phyloP scores from a whole-genome alignment of 352 stramenopile genomes.

The Globisporangium paddicum region DNA sequence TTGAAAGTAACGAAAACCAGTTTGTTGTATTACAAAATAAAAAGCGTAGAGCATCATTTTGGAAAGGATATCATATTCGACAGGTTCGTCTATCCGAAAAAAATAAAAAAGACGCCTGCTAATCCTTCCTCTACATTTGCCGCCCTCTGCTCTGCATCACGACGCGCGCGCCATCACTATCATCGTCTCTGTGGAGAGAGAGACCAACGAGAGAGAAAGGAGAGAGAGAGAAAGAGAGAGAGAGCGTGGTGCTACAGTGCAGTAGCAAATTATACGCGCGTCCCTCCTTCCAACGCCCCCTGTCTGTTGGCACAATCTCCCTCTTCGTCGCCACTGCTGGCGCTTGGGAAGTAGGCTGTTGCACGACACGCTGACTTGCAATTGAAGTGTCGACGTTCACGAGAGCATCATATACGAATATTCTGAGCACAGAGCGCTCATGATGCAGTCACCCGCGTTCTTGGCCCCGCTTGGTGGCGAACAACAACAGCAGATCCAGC shows the following conservation, averaged over 20 bases:
- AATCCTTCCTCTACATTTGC: neutral
- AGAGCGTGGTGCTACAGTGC: too few species aligned
- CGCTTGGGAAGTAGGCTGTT: too few species aligned
- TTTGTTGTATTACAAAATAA: too few species aligned
- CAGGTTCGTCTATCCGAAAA: neutral
- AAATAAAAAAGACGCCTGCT: neutral
- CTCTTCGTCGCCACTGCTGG: neutral
- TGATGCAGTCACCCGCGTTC: neutral
- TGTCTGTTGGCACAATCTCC: neutral
- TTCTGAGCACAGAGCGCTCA: neutral
- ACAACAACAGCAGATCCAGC: constrained; percentile 3
- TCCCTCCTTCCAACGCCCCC: neutral
- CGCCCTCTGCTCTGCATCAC: too few species aligned
- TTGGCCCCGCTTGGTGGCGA: neutral
- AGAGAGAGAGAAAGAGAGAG: neutral
- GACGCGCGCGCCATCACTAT: neutral
- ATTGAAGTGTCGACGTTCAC: too few species aligned
- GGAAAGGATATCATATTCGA: too few species aligned
- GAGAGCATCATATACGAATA: too few species aligned
- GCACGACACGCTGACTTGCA: neutral
- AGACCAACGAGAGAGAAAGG: neutral
- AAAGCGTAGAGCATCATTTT: too few species aligned
- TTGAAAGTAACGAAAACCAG: too few species aligned
- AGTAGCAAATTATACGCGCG: neutral
- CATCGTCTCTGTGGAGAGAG: too few species aligned